A percentile compares a stretch with the other conserved stretches of the same genome.
Conservation (phyloP, 306 rosid species). For the Corylus avellana region DNA sequence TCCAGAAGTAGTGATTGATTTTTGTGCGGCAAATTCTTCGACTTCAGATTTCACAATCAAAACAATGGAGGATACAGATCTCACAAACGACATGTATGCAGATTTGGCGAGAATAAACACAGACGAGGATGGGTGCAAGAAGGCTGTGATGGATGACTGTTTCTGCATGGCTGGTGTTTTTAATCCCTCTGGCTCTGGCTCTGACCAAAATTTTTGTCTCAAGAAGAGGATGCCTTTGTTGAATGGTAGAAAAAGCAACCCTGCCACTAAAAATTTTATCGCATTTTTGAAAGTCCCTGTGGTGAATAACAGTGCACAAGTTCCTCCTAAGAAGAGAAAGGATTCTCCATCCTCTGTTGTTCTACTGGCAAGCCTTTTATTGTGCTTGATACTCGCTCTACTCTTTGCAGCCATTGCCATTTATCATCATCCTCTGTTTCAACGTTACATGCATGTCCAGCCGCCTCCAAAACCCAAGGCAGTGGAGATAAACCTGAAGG, state of each 20-base stretch:
- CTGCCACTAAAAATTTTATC: slow-evolving; percentile 1
- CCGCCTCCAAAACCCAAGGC: slow-evolving; percentile 28
- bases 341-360: slow-evolving; percentile 18
- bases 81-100: neutral
- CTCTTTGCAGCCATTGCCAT: slow-evolving; percentile 28
- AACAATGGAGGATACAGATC: slow-evolving; percentile 16
- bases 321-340: neutral
- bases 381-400: slow-evolving; percentile 29
- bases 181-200: too few relatives aligned
- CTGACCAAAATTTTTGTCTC: neutral
- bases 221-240: slow-evolving; percentile 41
- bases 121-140: slow-evolving; percentile 28
- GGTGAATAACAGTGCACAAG: neutral
- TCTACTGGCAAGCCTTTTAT: slow-evolving; percentile 18
- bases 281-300: slow-evolving; percentile 28
- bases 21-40: slow-evolving; percentile 34
- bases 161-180: slow-evolving; percentile 36
- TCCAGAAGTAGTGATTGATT: slow-evolving; percentile 26
- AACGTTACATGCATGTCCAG: neutral
- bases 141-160: slow-evolving; percentile 34
- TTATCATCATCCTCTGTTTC: slow-evolving; percentile 29
- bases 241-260: slow-evolving; percentile 19
- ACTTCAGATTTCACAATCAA: slow-evolving; percentile 5
- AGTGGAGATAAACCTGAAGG: slow-evolving; percentile 34
- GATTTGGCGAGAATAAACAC: slow-evolving; percentile 2